Evolutionary conservation across 768 basidiomycete genomes (phyloP), one percentile per base, ranked within the genome.

Genomic region (Filobasidium wieringae): DNA sequence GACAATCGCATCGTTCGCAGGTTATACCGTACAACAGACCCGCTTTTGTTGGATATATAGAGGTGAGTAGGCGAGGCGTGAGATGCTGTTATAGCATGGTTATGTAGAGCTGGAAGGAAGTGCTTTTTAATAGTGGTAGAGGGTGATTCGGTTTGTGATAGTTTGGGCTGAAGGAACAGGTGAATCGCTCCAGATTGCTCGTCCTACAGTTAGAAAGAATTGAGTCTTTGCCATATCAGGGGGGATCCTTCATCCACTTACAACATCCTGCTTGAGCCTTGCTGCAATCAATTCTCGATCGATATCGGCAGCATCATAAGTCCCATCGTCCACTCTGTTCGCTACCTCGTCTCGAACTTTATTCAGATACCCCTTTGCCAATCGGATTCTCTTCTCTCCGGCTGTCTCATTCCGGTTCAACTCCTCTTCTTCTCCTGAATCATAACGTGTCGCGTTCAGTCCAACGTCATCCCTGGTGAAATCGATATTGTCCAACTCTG

Each of bases 241-340:
- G n/a, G n/a, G n/a, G n/a, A n/a, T n/a, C n/a, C n/a, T n/a, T n/a
- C n/a, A n/a, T n/a, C n/a, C 17, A 77, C 78, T 55, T 37, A 79
- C 78, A 5, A 93, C 90, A 76, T 96, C 93, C 71, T 90, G 84
- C 71, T 90, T 88, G 62, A 99, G 78, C 55, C 95, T 79, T 19
- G 90, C 80, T 41, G 87, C 87, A 61, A 99, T 87, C 61, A 96
- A 78, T 63, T 96, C 93, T 66, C 82, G 81, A 78, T 99, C 95
- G 27, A 97, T 84, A 65, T 96, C 92, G 1, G 88, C 91, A 4
- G 95, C 95, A 70, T 99, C 93, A 62, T 84, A 91, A 61, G 90
- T 90, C 32, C 86, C 88, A 26, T 91, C 91, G 58, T 84, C 88
- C 82, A 60, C 19, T 43, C 29, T 19, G 54, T 47, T 30, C 2